Evolutionary conservation across 441 rosid genomes (phyloP).

Genomic region (Pelargonium myrrhifolium): DNA sequence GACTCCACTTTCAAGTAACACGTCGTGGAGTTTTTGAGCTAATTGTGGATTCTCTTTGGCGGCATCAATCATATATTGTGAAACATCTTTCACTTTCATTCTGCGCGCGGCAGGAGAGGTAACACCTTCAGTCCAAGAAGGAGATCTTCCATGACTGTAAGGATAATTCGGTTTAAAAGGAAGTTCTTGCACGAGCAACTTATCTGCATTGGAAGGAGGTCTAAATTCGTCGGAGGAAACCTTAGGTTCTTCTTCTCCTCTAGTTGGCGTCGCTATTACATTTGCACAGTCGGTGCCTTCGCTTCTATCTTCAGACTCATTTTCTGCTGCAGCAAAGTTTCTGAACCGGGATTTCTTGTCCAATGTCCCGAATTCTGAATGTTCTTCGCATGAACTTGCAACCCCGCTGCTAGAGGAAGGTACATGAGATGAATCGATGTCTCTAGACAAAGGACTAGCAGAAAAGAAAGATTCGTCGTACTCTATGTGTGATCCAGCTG

Average conservation of each 20-base stretch:
- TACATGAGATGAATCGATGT: constrained; percentile 38
- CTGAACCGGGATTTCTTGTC: constrained; percentile 37
- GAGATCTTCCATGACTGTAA: constrained; percentile 66
- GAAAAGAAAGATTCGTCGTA: constrained; percentile 49
- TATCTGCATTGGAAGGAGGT: constrained; percentile 29
- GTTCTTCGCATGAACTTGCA: constrained; percentile 50
- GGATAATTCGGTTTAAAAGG: constrained; percentile 48
- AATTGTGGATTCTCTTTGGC: constrained; percentile 92
- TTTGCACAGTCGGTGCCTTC: constrained; percentile 24
- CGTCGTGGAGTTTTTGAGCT: constrained; percentile 95
- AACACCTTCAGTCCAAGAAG: constrained; percentile 99
- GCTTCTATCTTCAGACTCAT: constrained; percentile 36
- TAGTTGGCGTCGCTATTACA: constrained; percentile 16
- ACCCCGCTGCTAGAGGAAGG: constrained; percentile 73
- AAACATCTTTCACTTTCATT: constrained; percentile 97
- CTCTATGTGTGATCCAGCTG: constrained; percentile 57
- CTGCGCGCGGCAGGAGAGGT: constrained; percentile 77
- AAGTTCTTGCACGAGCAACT: constrained; percentile 33
- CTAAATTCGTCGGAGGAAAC: constrained; percentile 29
- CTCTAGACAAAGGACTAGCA: constrained; percentile 58
- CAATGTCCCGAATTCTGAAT: constrained; percentile 37
- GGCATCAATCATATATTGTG: constrained; percentile 91
- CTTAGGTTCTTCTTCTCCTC: constrained; percentile 36
- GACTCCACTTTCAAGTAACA: constrained; percentile 90
- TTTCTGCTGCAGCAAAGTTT: constrained; percentile 27